Evolutionary conservation across 2,329 filamentous ascomycete species (phyloP), one percentile per base, ranked within the genome.

Genomic region (Neobulgaria alba): DNA sequence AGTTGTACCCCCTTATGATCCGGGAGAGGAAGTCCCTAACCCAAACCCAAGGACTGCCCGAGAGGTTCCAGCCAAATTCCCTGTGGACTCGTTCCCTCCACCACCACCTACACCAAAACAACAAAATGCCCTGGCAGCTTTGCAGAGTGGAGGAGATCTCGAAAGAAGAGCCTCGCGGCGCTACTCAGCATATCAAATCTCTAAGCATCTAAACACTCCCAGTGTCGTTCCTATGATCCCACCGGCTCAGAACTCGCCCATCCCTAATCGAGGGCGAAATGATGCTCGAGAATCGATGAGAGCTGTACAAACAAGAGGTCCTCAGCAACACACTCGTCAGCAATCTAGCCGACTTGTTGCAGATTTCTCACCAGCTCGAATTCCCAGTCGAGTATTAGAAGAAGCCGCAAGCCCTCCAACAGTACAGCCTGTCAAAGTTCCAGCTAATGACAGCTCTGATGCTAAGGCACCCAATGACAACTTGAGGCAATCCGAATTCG

Each of bases 171-270:
- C 92, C 1, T 98, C 92, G 10, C 75, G 90, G 52, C 74, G 92
- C 56, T 98, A 96, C 60, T 96, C 92, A 2, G 85, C 88, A 39
- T 98, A 96, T 60, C 92, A 98, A 58, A 94, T 98, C 52, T 86
- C 87, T 33, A 96, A 95, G 59, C 88, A 95, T 55, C 69, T 96
- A 2, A 90, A 90, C 9, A 75, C 79, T 12, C 75, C 84, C 12
- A 88, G 81, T 62, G 87, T 85, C 15, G 82, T 96, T 12, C 87
- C 89, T 5, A 84, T 93, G 61, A 74, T 93, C 57, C 75, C 96
- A 15, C 88, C 90, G 18, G 71, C 85, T 19, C 87, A 93, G 58
- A 87, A 81, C 46, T 82, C 82, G 3, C 86, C 85, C 1, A 73
- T 90, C 48, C 89, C 89, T 4, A 95, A 95, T 57, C 75, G 89